A percentile compares a stretch with the other conserved stretches of the same genome.
These are phyloP conservation scores for Penicillium janthinellum DNA, from an alignment of 2,329 filamentous ascomycete genomes.

Conservation along the genomic window DNA sequence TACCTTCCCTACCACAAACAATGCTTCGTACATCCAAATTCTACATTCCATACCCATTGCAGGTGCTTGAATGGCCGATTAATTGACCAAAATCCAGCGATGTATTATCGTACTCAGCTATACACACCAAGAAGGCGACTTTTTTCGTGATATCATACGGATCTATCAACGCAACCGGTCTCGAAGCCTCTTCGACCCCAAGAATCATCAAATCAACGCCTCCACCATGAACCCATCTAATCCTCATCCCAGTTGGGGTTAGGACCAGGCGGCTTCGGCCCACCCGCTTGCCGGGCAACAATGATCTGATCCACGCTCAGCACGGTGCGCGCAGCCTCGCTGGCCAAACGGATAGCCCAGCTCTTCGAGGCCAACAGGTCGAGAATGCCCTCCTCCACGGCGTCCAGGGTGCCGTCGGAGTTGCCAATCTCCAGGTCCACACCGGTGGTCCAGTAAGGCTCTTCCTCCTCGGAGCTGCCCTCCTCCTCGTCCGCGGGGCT, in stretches of 20 bases:
- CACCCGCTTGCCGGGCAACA: constrained; percentile 93
- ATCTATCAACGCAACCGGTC: constrained; percentile 32
- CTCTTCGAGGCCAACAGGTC: constrained; percentile 90
- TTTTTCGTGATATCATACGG: constrained; percentile 37
- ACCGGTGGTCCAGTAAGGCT: constrained; percentile 84
- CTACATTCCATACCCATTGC: not conserved
- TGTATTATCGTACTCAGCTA: constrained; percentile 28
- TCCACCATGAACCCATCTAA: constrained; percentile 34
- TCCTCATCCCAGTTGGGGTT: constrained; percentile 80
- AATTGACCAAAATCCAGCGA: constrained; percentile 19
- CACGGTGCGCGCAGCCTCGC: constrained; percentile 89
- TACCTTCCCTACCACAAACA: not conserved
- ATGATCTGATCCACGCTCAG: constrained; percentile 99
- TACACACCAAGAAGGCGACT: constrained; percentile 24
- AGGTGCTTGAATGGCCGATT: not conserved
- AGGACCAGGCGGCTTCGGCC: constrained; percentile 92
- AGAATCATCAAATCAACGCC: not conserved
- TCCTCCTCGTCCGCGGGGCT: constrained; percentile 32
- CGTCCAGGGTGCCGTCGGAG: constrained; percentile 78
- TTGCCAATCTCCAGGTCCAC: constrained; percentile 92
- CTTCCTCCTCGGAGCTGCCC: constrained; percentile 58
- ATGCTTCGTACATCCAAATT: not conserved
- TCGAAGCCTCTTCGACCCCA: constrained; percentile 16
- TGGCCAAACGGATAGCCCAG: constrained; percentile 96
- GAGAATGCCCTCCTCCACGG: constrained; percentile 83